Evolutionary conservation across 768 basidiomycete genomes (phyloP), one percentile per base, ranked within the genome.

Genomic region (Pholiota conissans): DNA sequence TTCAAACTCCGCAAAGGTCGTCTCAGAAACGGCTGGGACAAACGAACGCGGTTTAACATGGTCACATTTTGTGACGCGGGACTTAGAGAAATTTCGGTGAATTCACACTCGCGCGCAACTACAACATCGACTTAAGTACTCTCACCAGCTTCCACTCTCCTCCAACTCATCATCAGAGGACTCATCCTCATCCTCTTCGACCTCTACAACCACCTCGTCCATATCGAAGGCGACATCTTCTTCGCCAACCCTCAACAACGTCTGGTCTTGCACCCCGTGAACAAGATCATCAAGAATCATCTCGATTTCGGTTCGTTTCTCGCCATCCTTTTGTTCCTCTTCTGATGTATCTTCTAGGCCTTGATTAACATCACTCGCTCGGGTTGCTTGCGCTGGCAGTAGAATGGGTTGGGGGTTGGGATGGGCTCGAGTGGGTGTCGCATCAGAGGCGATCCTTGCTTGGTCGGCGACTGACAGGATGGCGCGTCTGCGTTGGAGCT

Each of bases 171-270:
- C 45, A 24, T 63, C 56, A 22, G 32, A 37, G 3, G n/a, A 3
- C 18, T 63, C 61, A 16, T 37, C 48, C 28, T 28, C 61, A 26
- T 46, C 48, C 28, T 35, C 45, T 22, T 42, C 45, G 1, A 49
- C 52, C 3, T 47, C 50, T 8, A 58, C 42, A n/a, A 34, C 39
- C n/a, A 57, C 56, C 7, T 50, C 35, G 45, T 61, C 61, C 54
- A 55, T 60, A 30, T 64, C 58, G 8, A 61, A 34, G 3, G 18
- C 54, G 18, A 56, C 49, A 37, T 61, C 61, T 18, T 39, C 50
- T 40, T 26, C 52, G 34, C 50, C 49, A 14, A 51, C 20, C 14
- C 51, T 14, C 11, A 11, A n/a, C 13, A 58, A 34, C 18, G 18
- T 34, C 10, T 52, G 35, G 16, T 56, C 51, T 9, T 6, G 14